phyloP scores from a whole-genome alignment of 306 rosid genomes.

The Quillaja saponaria region DNA sequence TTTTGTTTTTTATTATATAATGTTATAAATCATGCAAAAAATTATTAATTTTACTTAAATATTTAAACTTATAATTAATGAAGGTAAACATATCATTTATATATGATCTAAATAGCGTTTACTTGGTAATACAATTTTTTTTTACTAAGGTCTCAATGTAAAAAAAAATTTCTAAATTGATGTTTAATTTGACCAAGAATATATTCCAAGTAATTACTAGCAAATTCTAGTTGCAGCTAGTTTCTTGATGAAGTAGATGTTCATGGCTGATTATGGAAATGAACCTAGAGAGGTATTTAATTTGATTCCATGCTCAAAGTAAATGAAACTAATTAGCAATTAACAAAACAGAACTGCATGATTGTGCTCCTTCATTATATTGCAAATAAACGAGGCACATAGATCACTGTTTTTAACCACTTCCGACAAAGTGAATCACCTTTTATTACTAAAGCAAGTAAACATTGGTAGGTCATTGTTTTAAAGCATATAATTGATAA shows the following conservation, averaged over 20 bases:
- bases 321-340: constrained; percentile 19
- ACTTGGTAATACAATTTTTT: too few relatives aligned
- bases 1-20: too few relatives aligned
- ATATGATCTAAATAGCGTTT: too few relatives aligned
- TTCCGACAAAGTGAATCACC: constrained; percentile 49
- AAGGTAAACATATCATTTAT: too few relatives aligned
- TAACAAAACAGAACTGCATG: constrained; percentile 32
- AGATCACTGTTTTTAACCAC: constrained; percentile 31
- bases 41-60: too few relatives aligned
- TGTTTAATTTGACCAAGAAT: constrained; percentile 35
- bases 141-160: too few relatives aligned
- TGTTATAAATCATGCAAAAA: too few relatives aligned
- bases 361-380: constrained; percentile 29
- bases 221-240: constrained; percentile 22
- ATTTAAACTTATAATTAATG: too few relatives aligned
- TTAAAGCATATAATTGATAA: background rate
- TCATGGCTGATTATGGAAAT: constrained; percentile 29
- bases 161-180: too few relatives aligned
- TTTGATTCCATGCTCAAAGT: constrained; percentile 24
- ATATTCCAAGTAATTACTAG: constrained; percentile 23
- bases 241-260: constrained; percentile 24
- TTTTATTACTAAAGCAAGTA: constrained; percentile 35
- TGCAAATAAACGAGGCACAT: constrained; percentile 29
- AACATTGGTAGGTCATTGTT: constrained; percentile 25
- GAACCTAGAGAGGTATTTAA: constrained; percentile 18